A percentile compares a stretch with the other conserved stretches of the same genome.
Conservation (phyloP, 768 basidiomycete species). For the Glaciozyma martinii region DNA sequence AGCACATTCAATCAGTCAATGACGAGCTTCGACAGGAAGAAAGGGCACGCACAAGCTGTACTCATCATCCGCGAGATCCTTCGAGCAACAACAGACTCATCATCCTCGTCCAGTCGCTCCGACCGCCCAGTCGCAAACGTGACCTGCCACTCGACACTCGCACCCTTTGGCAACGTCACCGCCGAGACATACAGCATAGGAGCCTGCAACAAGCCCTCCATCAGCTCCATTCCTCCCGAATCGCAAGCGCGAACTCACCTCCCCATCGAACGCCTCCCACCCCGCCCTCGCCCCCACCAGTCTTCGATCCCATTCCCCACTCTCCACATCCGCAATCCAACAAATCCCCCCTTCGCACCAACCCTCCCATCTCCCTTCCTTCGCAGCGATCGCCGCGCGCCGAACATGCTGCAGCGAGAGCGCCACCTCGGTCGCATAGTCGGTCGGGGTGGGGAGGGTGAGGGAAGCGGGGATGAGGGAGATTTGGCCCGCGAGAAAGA, state of each 20-base stretch:
- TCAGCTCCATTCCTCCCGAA: neutral
- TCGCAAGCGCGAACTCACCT: conserved; percentile 6
- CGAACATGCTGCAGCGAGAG: conserved; percentile 70
- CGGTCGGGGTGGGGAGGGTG: conserved; percentile 51
- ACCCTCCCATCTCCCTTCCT: conserved; percentile 55
- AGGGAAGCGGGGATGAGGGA: conserved; percentile 71
- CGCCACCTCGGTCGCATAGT: conserved; percentile 56
- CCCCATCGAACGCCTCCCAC: conserved; percentile 17
- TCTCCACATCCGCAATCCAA: conserved; percentile 48
- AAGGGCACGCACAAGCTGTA: neutral
- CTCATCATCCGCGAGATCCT: neutral
- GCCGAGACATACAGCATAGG: conserved; percentile 37
- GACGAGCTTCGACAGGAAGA: neutral
- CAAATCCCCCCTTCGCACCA: conserved; percentile 58
- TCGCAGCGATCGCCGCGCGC: conserved; percentile 57
- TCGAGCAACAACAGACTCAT: conserved; percentile 15
- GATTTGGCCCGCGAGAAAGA: conserved; percentile 94
- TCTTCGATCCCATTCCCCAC: conserved; percentile 14
- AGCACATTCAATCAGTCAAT: neutral
- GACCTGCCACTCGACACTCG: conserved; percentile 43
- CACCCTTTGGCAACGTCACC: conserved; percentile 38
- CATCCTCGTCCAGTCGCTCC: conserved; percentile 10
- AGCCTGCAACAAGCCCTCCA: neutral
- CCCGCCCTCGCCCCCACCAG: neutral
- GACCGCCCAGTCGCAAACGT: conserved; percentile 28